Conservation (phyloP, 805 yeast species). For the Yamadazyma phyllophila region DNA sequence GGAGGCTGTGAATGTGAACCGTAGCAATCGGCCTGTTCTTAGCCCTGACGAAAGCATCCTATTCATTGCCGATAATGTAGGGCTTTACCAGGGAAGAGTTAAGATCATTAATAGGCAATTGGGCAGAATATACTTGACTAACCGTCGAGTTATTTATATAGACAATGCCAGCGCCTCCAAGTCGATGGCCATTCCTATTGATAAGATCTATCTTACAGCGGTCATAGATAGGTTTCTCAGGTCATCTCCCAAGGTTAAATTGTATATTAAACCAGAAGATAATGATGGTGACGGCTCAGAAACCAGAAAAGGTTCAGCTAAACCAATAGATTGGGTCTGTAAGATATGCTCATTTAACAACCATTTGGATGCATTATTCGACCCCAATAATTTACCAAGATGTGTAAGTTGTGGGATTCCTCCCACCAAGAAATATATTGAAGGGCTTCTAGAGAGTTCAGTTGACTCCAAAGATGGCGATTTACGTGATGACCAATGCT, state of each 20-base stretch:
- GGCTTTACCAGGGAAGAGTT: constrained; percentile 74
- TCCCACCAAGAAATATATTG: constrained; percentile 16
- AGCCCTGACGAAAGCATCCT: constrained; percentile 29
- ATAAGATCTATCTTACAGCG: constrained; percentile 39
- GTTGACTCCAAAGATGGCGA: background rate
- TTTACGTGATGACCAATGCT: constrained; percentile 38
- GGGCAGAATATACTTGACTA: constrained; percentile 79
- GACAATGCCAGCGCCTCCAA: constrained; percentile 43
- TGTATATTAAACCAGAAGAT: constrained; percentile 16
- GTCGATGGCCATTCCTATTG: constrained; percentile 49
- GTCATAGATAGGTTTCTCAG: constrained; percentile 58
- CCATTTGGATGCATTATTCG: constrained; percentile 17
- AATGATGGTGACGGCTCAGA: background rate
- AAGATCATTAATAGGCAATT: constrained; percentile 63
- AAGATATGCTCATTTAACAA: constrained; percentile 84
- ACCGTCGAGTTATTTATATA: constrained; percentile 68
- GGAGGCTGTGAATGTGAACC: constrained; percentile 36
- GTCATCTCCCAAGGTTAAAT: constrained; percentile 73
- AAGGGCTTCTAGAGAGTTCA: background rate
- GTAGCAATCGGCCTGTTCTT: constrained; percentile 39
- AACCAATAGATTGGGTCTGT: constrained; percentile 69
- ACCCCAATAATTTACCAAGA: constrained; percentile 25
- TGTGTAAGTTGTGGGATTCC: constrained; percentile 43
- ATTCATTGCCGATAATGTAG: constrained; percentile 46
- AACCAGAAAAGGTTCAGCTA: background rate